Conservation (phyloP, 129 eudicot genomes). For the Sambucus nigra region DNA sequence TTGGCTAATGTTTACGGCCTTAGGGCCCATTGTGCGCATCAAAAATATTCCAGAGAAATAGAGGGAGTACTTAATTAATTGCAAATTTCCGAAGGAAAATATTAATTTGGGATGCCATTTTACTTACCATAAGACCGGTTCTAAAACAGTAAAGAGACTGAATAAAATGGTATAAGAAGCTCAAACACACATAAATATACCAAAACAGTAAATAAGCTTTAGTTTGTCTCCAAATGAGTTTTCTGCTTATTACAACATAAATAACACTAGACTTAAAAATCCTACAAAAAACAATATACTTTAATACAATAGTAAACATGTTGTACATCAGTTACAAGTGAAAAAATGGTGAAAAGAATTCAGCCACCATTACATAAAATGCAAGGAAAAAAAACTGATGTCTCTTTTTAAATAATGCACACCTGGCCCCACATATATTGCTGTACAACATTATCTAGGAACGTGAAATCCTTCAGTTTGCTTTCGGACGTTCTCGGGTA, state of each 20-base stretch:
- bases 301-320: slow-evolving; percentile 6
- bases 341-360: slow-evolving; percentile 26
- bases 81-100: no score
- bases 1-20: no score
- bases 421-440: slow-evolving; percentile 20
- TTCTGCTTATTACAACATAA: slow-evolving; percentile 28
- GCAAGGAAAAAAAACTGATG: slow-evolving; percentile 7
- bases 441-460: background rate
- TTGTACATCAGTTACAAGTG: slow-evolving; percentile 18
- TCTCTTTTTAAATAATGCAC: slow-evolving; percentile 13
- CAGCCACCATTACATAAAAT: slow-evolving; percentile 27
- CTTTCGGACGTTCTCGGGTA: slow-evolving; percentile 9
- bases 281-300: slow-evolving; percentile 32
- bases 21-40: no score
- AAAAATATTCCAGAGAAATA: no score
- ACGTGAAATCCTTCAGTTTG: slow-evolving; percentile 10
- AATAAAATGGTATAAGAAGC: no score
- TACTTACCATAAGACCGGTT: no score
- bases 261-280: slow-evolving; percentile 32
- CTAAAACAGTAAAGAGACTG: no score
- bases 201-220: slow-evolving; percentile 11
- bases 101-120: no score
- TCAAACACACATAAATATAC: background rate
- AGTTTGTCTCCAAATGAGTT: slow-evolving; percentile 1
- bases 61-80: no score